Percentiles rank a stretch among this genome's conserved stretches.
Conservation (phyloP, 306 rosid genomes). For the Sphenostylis stenocarpa region DNA sequence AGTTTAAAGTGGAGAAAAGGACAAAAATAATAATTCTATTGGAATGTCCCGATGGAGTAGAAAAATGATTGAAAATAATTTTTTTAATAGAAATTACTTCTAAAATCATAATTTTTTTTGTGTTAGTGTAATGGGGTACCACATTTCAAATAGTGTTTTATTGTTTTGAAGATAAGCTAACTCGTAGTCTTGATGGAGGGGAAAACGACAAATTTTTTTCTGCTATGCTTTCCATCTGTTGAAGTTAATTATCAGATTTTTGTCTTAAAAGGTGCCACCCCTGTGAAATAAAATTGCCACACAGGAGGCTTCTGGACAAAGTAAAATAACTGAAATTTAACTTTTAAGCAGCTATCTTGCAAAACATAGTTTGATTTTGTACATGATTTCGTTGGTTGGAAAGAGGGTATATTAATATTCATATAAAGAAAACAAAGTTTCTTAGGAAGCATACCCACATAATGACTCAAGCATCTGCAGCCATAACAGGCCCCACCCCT, state of each 20-base stretch:
- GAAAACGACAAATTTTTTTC: constrained; percentile 10
- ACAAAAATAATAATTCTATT: neutral
- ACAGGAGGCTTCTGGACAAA: constrained; percentile 27
- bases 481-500: constrained; percentile 50
- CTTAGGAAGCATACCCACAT: constrained; percentile 39
- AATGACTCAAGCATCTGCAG: constrained; percentile 59
- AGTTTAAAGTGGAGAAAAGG: neutral
- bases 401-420: neutral
- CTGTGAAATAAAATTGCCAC: neutral
- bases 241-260: constrained; percentile 21
- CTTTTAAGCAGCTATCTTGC: constrained; percentile 5
- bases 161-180: neutral
- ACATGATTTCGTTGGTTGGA: constrained; percentile 17
- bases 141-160: neutral
- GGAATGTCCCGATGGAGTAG: no score
- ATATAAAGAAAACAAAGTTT: constrained; percentile 24
- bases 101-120: no score
- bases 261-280: constrained; percentile 7
- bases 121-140: neutral
- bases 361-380: constrained; percentile 18
- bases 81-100: no score
- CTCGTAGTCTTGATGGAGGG: neutral
- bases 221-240: neutral
- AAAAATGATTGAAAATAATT: no score
- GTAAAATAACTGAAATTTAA: constrained; percentile 22